These are phyloP conservation scores for Eucalyptus regnans DNA, from an alignment of 345 rosid species.

Conservation along the genomic window DNA sequence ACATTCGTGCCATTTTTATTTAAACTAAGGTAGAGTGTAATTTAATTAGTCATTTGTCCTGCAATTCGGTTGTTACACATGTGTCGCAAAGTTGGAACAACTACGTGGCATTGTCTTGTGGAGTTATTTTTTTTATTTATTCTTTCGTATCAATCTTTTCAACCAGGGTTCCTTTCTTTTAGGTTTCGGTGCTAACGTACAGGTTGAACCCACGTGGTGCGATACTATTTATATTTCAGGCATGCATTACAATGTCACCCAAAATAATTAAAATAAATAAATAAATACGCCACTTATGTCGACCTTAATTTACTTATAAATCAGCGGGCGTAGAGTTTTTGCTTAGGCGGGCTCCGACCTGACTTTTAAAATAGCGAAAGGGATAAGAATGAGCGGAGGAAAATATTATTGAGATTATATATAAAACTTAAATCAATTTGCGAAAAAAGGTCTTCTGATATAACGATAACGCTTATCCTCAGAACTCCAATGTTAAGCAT, in stretches of 20 bases:
- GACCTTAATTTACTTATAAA: neutral
- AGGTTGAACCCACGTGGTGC: neutral
- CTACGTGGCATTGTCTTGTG: neutral
- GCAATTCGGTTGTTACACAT: neutral
- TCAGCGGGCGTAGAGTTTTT: neutral
- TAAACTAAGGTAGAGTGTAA: neutral
- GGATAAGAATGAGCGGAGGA: too few species aligned
- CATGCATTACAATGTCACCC: neutral
- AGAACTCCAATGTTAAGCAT: rapidly evolving
- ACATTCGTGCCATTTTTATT: neutral
- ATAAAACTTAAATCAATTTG: neutral
- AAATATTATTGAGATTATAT: too few species aligned
- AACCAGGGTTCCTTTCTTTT: neutral
- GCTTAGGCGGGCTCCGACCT: neutral
- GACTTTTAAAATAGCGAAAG: neutral
- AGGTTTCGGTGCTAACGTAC: neutral
- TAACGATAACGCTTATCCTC: neutral
- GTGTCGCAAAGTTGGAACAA: neutral
- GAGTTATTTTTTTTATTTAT: neutral
- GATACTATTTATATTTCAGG: neutral
- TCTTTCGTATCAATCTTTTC: neutral
- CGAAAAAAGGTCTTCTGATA: rapidly evolving
- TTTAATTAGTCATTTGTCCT: neutral
- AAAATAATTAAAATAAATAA: neutral
- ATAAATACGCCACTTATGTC: too few species aligned